Evolutionary conservation across 306 rosid species (phyloP).

Genomic region (Cicer pinnatifidum): DNA sequence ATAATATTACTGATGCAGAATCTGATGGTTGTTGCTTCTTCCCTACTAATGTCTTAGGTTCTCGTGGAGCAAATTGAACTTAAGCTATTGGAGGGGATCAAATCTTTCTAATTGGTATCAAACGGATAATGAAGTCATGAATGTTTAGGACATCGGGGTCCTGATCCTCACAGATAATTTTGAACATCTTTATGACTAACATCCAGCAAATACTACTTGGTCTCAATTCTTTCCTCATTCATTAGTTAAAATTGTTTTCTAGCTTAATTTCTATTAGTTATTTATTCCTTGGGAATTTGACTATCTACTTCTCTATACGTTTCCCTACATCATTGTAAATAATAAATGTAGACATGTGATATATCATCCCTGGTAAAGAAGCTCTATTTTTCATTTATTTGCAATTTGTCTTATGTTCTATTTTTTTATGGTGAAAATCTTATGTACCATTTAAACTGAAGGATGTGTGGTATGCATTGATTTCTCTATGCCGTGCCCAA

Average conservation of each 20-base stretch:
- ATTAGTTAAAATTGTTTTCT: slow-evolving; percentile 20
- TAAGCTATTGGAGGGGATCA: slow-evolving; percentile 11
- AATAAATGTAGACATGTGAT: slow-evolving; percentile 43
- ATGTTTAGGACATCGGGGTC: slow-evolving; percentile 18
- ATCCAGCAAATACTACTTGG: slow-evolving; percentile 39
- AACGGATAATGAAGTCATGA: slow-evolving; percentile 2
- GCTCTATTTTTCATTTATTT: slow-evolving; percentile 35
- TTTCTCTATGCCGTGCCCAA: slow-evolving; percentile 39
- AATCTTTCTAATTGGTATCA: slow-evolving; percentile 35
- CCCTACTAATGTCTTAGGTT: slow-evolving; percentile 38
- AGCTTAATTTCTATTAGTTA: slow-evolving; percentile 24
- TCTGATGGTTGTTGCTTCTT: slow-evolving; percentile 40
- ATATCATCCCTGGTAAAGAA: slow-evolving; percentile 40
- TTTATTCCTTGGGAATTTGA: slow-evolving; percentile 39
- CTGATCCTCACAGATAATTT: slow-evolving; percentile 30
- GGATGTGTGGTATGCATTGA: slow-evolving; percentile 37
- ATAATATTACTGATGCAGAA: slow-evolving; percentile 37
- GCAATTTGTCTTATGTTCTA: slow-evolving; percentile 43
- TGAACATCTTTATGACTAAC: slow-evolving; percentile 19
- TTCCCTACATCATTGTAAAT: slow-evolving; percentile 28
- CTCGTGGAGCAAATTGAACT: slow-evolving; percentile 36
- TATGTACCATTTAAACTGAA: slow-evolving; percentile 41
- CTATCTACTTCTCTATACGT: slow-evolving; percentile 14
- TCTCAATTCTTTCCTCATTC: slow-evolving; percentile 35
- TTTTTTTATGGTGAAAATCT: background rate